These are phyloP conservation scores for Phaseolus lunatus DNA, from an alignment of 306 rosid genomes.

Conservation along the genomic window DNA sequence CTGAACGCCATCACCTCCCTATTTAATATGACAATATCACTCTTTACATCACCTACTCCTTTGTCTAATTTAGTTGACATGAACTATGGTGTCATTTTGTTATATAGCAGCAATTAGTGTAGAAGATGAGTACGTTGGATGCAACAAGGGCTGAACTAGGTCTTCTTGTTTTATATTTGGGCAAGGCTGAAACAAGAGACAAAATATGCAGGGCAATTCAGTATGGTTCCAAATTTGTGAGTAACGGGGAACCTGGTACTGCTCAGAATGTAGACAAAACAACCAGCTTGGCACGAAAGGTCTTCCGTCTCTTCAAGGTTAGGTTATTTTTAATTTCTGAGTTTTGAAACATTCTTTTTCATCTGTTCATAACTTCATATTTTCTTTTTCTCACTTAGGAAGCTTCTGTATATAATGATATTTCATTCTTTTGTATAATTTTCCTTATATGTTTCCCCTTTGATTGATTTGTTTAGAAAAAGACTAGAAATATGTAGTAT, in stretches of 20 bases:
- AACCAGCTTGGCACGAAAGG: slow-evolving; percentile 96
- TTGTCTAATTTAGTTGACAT: slow-evolving; percentile 28
- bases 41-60: neutral
- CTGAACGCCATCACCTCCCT: neutral
- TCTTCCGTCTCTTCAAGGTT: slow-evolving; percentile 97
- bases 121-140: slow-evolving; percentile 90
- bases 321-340: slow-evolving; percentile 15
- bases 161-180: slow-evolving; percentile 81
- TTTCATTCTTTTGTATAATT: neutral
- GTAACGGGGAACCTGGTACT: slow-evolving; percentile 91
- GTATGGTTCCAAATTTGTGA: slow-evolving; percentile 94
- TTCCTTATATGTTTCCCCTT: neutral
- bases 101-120: slow-evolving; percentile 40
- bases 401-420: neutral
- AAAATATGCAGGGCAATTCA: slow-evolving; percentile 98
- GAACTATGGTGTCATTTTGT: slow-evolving; percentile 38
- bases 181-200: slow-evolving; percentile 99
- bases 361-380: neutral
- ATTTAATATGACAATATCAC: slow-evolving; percentile 24
- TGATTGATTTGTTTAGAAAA: slow-evolving; percentile 27
- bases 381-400: neutral
- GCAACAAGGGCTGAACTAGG: slow-evolving; percentile 93
- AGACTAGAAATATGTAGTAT: neutral
- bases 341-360: slow-evolving; percentile 21
- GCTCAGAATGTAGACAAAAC: slow-evolving; percentile 94